These are phyloP conservation scores for Panellus pusillus DNA, from an alignment of 768 basidiomycete genomes.

Conservation along the genomic window DNA sequence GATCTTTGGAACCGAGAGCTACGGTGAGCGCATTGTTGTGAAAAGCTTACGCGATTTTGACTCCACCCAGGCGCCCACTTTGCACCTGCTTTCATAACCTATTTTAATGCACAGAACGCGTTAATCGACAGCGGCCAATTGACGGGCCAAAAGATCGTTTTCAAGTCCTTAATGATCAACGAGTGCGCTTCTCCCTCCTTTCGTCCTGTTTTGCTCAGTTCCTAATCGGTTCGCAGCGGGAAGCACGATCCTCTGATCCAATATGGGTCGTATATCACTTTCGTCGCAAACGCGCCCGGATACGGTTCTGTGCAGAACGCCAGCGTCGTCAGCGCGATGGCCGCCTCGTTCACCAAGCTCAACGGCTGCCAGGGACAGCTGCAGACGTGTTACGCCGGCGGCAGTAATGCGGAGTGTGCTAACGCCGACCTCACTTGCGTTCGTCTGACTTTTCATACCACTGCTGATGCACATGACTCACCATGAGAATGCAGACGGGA, in stretches of 20 bases:
- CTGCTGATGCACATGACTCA: not conserved
- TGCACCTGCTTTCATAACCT: constrained; percentile 45
- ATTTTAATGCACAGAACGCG: constrained; percentile 45
- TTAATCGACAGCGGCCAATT: constrained; percentile 35
- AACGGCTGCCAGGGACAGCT: constrained; percentile 40
- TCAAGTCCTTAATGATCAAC: constrained; percentile 46
- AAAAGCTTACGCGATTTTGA: not conserved
- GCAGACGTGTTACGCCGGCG: constrained; percentile 40
- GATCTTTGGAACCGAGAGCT: constrained; percentile 48
- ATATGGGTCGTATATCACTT: constrained; percentile 40
- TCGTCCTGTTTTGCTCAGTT: not conserved
- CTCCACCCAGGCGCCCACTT: constrained; percentile 23
- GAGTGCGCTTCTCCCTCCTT: constrained; percentile 28
- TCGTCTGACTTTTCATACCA: constrained; percentile 16
- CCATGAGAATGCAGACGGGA: not conserved
- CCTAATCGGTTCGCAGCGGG: constrained; percentile 30
- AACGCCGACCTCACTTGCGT: constrained; percentile 43
- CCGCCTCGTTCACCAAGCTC: constrained; percentile 29
- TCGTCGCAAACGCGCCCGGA: constrained; percentile 43
- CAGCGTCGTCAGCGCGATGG: constrained; percentile 33
- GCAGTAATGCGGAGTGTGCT: constrained; percentile 37
- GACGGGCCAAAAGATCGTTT: constrained; percentile 35
- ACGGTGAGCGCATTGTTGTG: constrained; percentile 36
- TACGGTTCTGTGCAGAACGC: constrained; percentile 45
- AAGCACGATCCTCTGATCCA: constrained; percentile 49